Evolutionary conservation across 192 early-diverging fungal genomes (phyloP), one percentile per base, ranked within the genome.

Genomic region (Helicostylum pulchrum): DNA sequence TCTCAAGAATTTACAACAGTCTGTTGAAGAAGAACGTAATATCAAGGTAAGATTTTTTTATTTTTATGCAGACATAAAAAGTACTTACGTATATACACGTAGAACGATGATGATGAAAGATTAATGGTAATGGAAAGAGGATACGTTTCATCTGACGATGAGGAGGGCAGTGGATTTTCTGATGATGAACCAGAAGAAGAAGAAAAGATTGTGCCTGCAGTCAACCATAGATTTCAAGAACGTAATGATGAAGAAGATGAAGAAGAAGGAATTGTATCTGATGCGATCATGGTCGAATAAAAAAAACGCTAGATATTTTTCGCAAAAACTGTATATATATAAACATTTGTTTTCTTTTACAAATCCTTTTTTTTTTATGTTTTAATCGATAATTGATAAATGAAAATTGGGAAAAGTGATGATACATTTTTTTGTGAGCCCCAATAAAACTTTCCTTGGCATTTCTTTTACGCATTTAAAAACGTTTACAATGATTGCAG

Each of bases 81-180:
- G n/a, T 26, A 26, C 2, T 26, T 26, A 26, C 26, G 2, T 2
- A 26, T 53, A 39, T 47, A 23, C 0, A 46, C 39, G 11, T 44
- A 74, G 72, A 36, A 55, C 46, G 66, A 74, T 19, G 53, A 50
- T 15, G 54, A 62, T 32, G 65, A 68, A 10, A 63, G 49, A 15
- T 32, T 74, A 8, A 68, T 69, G 32, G 66, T 69, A 32, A 68
- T 74, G 72, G 65, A 65, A 36, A 50, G 57, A 57, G 70, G 64
- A 9, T 65, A 61, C 53, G 49, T 65, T 11, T 65, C 55, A 14
- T 60, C 62, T 0, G 67, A 69, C 51, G 66, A 64, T n/a, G 58
- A 65, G 45, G 57, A 52, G 3, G 72, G 66, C n/a, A 57, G 48
- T 26, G 53, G 30, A 14, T 45, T 50, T 1, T 54, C 63, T 6